Base-by-base conservation (phyloP, 306 rosid genomes). In the Quercus dentata region DNA sequence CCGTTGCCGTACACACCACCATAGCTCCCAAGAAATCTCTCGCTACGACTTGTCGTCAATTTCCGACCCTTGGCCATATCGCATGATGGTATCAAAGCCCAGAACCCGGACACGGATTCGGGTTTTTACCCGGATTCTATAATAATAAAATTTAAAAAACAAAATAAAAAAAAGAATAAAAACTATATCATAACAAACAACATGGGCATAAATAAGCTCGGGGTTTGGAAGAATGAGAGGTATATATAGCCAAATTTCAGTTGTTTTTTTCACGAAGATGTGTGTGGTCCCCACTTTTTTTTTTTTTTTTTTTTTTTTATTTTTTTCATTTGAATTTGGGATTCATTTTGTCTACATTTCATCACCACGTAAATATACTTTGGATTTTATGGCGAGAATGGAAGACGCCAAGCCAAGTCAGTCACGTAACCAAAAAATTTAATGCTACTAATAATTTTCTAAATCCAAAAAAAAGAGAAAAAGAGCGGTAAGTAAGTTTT, bases 21-120 rank as follows among this genome's bases (percentile, higher is more conserved):
- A 76, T 85, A 86, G 83, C 85, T 85, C 44, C 97, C 99, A 14
- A 96, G 86, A 30, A 83, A 82, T 10, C 94, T 87, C 33, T 95
- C 99, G 83, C 90, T 95, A 23, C 91, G 94, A 82, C 92, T 91
- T 21, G 83, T 71, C 0, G 97, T 87, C 82, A 90, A 78, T 82
- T 87, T 93, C 57, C 97, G 94, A 73, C 98, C 97, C 81, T 96
- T 93, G 28, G 97, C 97, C 99, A 95, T 95, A 15, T 19, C 65
- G 51, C 84, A 78, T 80, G 84, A 78, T 80, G 84, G 78, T 46
- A 41, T 75, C 69, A 20, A 76, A 83, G 20, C 23, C 69, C 79
- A 41, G 46, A 41, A 41, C 46, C 46, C 76, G 81, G 73, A 68
- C 8, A 64, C 82, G 71, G 86, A 86, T 79, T 28, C 18, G 19